phyloP scores from a whole-genome alignment of 2,329 filamentous ascomycete genomes.

The Penicillium sp. region DNA sequence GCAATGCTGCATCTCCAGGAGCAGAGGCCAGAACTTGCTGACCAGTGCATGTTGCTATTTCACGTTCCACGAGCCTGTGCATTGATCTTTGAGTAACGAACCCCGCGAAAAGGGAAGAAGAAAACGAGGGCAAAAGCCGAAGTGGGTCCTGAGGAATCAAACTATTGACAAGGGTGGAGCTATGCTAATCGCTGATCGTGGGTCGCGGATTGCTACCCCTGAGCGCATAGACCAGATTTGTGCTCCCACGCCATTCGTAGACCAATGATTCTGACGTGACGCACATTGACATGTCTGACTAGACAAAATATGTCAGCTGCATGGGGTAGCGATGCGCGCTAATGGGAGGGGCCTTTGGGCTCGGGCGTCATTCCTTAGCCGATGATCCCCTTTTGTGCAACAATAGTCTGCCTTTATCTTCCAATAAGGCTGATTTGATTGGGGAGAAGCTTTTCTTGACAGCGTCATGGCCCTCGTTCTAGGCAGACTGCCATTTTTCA shows the following conservation, averaged over 20 bases:
- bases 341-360: not conserved
- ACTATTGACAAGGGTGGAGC: conserved; percentile 6
- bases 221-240: conserved; percentile 9
- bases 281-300: conserved; percentile 6
- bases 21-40: not conserved
- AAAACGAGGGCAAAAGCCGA: not conserved
- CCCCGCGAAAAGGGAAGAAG: not conserved
- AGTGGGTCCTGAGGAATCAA: not conserved
- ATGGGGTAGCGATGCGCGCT: not conserved
- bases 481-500: not conserved
- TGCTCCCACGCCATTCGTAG: conserved; percentile 1
- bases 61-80: not conserved
- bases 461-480: not conserved
- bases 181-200: conserved; percentile 8
- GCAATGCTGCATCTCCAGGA: not conserved
- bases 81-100: too few species aligned
- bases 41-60: not conserved
- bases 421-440: conserved; percentile 7
- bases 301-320: not conserved
- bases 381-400: conserved; percentile 5
- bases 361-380: not conserved
- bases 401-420: not conserved
- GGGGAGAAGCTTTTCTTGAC: conserved; percentile 9
- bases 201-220: conserved; percentile 8
- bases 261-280: conserved; percentile 9